These are phyloP conservation scores for Neofusicoccum umdonicola DNA, from an alignment of 2,329 filamentous ascomycete species.

Conservation along the genomic window DNA sequence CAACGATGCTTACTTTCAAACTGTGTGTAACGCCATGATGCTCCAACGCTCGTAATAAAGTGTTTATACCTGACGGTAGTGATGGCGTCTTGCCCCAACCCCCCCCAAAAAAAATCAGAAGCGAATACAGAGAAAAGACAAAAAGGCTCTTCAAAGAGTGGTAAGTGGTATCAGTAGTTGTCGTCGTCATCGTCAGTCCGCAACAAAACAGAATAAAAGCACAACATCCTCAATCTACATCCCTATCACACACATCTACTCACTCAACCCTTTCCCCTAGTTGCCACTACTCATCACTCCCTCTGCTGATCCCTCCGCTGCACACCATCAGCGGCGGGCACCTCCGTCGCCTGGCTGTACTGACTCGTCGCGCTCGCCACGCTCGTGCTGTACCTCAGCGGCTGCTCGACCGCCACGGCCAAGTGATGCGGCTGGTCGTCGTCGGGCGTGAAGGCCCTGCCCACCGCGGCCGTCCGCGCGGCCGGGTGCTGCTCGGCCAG, in stretches of 20 bases:
- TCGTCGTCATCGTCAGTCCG: neutral
- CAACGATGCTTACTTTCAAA: neutral
- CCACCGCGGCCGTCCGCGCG: neutral
- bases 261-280: no score
- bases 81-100: neutral
- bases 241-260: no score
- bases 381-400: neutral
- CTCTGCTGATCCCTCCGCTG: neutral
- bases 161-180: conserved; percentile 4
- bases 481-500: neutral
- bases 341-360: conserved; percentile 3
- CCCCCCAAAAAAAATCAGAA: neutral
- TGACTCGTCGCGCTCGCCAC: neutral
- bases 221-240: neutral
- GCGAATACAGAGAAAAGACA: neutral
- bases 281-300: no score
- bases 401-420: neutral
- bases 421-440: neutral
- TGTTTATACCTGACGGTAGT: neutral
- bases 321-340: neutral
- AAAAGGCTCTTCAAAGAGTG: conserved; percentile 5
- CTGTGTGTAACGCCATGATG: neutral
- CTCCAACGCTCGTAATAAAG: neutral
- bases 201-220: neutral
- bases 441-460: conserved; percentile 5